Conservation (phyloP, 768 basidiomycete species). For the Auricularia heimuer region DNA sequence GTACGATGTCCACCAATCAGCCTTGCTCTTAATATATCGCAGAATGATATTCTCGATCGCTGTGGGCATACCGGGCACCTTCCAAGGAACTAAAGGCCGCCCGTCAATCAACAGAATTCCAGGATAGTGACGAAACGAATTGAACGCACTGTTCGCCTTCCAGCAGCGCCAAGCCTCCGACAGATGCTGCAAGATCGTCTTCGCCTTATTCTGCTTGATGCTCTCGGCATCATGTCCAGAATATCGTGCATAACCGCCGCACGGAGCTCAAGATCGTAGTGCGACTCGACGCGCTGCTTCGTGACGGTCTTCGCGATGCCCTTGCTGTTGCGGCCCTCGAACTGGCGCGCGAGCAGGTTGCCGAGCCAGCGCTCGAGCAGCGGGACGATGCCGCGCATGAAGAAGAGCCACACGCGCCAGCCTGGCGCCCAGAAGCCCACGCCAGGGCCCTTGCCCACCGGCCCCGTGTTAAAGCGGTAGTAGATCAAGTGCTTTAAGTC, state of each 20-base stretch:
- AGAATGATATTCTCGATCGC: constrained; percentile 99
- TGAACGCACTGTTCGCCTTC: constrained; percentile 75
- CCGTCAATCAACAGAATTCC: no score
- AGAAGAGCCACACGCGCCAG: constrained; percentile 99
- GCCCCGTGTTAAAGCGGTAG: constrained; percentile 98
- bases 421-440: constrained; percentile 99
- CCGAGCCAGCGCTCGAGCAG: constrained; percentile 96
- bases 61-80: constrained; percentile 98
- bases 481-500: constrained; percentile 97
- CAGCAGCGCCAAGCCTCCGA: constrained; percentile 98
- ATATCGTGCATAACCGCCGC: constrained; percentile 99
- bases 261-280: constrained; percentile 93
- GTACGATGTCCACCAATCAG: constrained; percentile 96
- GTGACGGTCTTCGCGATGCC: constrained; percentile 97
- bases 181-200: constrained; percentile 95
- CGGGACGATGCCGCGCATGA: constrained; percentile 98
- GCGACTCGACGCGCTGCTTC: constrained; percentile 97
- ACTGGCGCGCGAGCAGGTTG: constrained; percentile 94
- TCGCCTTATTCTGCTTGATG: constrained; percentile 99
- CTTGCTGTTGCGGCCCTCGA: constrained; percentile 95
- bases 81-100: constrained; percentile 73
- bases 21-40: constrained; percentile 98
- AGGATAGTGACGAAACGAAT: not conserved
- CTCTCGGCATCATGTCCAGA: constrained; percentile 99
- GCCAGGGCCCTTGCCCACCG: constrained; percentile 97